phyloP scores from a whole-genome alignment of 768 basidiomycete species.

The Mycena capillaripes region DNA sequence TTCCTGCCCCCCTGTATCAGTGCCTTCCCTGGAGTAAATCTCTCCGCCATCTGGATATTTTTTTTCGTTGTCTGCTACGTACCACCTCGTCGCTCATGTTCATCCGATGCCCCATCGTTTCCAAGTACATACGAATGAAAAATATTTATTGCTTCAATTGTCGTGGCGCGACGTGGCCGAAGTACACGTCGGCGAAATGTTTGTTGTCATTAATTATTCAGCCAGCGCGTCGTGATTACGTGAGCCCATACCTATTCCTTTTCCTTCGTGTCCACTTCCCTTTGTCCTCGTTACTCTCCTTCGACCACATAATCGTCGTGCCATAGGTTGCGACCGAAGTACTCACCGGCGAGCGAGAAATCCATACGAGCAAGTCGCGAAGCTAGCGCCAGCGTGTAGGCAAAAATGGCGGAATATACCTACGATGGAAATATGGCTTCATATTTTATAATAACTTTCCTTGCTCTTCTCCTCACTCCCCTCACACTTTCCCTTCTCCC shows the following conservation, averaged over 20 bases:
- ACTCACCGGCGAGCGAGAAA: too few species aligned
- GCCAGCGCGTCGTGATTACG: conserved; percentile 13
- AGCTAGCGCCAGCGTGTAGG: too few species aligned
- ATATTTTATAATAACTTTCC: conserved; percentile 93
- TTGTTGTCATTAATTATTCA: too few species aligned
- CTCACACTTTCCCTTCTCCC: conserved; percentile 71
- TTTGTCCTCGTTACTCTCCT: conserved; percentile 9
- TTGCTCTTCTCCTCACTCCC: conserved; percentile 87
- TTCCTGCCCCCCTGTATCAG: conserved; percentile 16
- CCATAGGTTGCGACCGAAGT: too few species aligned
- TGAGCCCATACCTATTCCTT: neutral
- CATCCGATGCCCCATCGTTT: neutral
- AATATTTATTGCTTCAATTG: conserved; percentile 26
- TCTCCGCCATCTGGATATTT: conserved; percentile 22
- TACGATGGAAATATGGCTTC: conserved; percentile 92
- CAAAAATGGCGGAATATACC: conserved; percentile 80
- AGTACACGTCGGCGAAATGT: too few species aligned
- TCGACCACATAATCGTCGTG: conserved; percentile 29
- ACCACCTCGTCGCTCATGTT: neutral
- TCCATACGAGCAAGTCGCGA: too few species aligned
- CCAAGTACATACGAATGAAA: conserved; percentile 8
- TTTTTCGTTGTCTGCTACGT: conserved; percentile 6
- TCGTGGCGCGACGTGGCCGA: neutral
- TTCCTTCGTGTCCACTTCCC: neutral
- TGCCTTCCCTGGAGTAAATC: neutral